phyloP scores from a whole-genome alignment of 225 moss, liverwort and hornwort species.

The Physcomitrium patens region DNA sequence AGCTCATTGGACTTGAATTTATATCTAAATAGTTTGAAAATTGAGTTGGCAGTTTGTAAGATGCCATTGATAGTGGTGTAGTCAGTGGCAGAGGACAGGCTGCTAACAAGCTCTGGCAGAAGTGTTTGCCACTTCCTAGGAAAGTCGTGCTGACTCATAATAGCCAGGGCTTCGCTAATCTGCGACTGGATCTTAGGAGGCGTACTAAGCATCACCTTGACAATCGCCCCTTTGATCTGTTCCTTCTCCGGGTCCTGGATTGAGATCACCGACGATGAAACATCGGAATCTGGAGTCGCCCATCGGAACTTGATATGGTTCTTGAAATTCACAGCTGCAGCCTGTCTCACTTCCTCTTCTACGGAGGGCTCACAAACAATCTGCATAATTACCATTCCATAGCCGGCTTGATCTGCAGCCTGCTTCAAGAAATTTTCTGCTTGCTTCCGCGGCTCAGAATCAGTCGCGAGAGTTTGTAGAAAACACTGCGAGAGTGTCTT shows the following conservation, averaged over 20 bases:
- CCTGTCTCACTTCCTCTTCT: conserved; percentile 84
- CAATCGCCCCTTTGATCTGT: conserved; percentile 88
- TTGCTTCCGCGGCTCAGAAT: conserved; percentile 84
- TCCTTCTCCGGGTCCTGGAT: conserved; percentile 91
- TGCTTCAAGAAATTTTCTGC: conserved; percentile 82
- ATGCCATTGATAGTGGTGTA: conserved; percentile 81
- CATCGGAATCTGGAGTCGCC: conserved; percentile 66
- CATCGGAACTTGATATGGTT: conserved; percentile 91
- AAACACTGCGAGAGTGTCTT: conserved; percentile 92
- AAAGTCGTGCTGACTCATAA: conserved; percentile 99
- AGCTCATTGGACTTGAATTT: conserved; percentile 91
- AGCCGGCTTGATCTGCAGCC: conserved; percentile 82
- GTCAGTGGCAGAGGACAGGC: conserved; percentile 65
- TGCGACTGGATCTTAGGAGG: conserved; percentile 95
- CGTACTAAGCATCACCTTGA: conserved; percentile 80
- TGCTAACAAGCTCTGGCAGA: conserved; percentile 80
- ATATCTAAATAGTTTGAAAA: conserved; percentile 98
- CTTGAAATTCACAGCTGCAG: conserved; percentile 98
- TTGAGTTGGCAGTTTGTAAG: conserved; percentile 92
- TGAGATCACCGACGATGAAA: conserved; percentile 20
- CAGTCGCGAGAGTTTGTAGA: conserved; percentile 87
- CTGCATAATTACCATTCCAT: conserved; percentile 82
- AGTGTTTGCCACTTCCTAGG: conserved; percentile 84
- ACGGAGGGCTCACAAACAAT: conserved; percentile 81
- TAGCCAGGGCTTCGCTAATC: conserved; percentile 88